Evolutionary conservation across 2,329 filamentous ascomycete species (phyloP).

Genomic region (Colletotrichum spinosum): DNA sequence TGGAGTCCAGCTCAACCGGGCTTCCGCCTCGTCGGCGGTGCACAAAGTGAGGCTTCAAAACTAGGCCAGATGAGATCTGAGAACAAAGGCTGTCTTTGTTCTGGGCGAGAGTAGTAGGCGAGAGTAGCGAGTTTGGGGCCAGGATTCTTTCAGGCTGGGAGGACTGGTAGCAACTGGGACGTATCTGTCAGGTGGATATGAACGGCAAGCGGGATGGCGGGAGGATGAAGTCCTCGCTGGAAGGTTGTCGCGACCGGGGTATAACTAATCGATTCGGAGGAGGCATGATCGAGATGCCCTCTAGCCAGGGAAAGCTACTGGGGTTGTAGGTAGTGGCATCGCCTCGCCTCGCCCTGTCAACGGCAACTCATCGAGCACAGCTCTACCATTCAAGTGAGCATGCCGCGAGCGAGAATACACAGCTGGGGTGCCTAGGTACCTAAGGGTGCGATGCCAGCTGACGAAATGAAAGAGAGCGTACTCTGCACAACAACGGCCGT

Average conservation of each 20-base stretch:
- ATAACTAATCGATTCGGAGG: constrained; percentile 17
- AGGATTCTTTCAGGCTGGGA: neutral
- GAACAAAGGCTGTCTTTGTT: constrained; percentile 20
- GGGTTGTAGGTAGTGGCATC: neutral
- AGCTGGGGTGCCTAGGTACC: too few species aligned
- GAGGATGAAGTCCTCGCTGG: constrained; percentile 8
- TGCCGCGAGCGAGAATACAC: too few species aligned
- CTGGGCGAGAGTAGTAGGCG: constrained; percentile 10
- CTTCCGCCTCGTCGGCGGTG: neutral
- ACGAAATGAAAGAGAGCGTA: too few species aligned
- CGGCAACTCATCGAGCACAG: too few species aligned
- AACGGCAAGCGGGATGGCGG: neutral
- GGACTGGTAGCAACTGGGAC: neutral
- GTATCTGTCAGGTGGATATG: neutral
- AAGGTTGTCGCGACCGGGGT: neutral
- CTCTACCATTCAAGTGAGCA: neutral
- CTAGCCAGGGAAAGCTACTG: constrained; percentile 10
- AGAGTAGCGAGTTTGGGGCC: constrained; percentile 4
- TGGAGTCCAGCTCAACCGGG: neutral
- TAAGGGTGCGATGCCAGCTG: too few species aligned
- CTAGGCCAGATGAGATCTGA: neutral
- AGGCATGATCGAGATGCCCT: constrained; percentile 21
- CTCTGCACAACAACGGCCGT: too few species aligned
- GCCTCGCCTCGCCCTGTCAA: neutral
- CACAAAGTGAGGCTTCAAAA: constrained; percentile 1